Evolutionary conservation across 2,329 filamentous ascomycete genomes (phyloP).

Genomic region (Penicillium sp.): DNA sequence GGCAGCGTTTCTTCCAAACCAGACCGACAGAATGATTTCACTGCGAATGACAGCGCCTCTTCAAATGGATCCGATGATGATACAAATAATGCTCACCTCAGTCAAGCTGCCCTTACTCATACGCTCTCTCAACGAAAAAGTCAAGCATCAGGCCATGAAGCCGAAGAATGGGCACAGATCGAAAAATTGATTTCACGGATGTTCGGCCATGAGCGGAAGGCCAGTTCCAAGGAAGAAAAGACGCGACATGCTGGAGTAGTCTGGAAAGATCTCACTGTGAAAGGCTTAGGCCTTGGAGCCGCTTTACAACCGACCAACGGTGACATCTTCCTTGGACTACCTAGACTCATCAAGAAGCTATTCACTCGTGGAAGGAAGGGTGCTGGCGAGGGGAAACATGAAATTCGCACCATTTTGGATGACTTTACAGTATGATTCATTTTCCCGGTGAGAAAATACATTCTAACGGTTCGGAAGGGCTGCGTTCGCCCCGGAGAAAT

Average conservation of each 20-base stretch:
- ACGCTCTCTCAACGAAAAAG: conserved; percentile 29
- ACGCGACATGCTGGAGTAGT: conserved; percentile 69
- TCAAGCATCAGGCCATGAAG: conserved; percentile 22
- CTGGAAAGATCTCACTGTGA: conserved; percentile 70
- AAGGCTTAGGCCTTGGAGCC: conserved; percentile 67
- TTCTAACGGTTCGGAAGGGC: conserved; percentile 26
- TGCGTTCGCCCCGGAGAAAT: conserved; percentile 43
- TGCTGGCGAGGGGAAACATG: conserved; percentile 39
- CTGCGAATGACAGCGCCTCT: conserved; percentile 10
- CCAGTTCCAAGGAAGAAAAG: conserved; percentile 68
- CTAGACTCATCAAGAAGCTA: conserved; percentile 49
- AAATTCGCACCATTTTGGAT: conserved; percentile 66
- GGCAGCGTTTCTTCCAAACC: conserved; percentile 1
- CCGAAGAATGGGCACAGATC: conserved; percentile 34
- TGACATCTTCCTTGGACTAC: conserved; percentile 55
- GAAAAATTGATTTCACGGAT: conserved; percentile 64
- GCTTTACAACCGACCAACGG: conserved; percentile 58
- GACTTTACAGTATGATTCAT: conserved; percentile 51
- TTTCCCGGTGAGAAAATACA: background rate
- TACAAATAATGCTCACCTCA: conserved; percentile 12
- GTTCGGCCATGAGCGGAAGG: conserved; percentile 66
- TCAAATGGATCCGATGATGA: conserved; percentile 4
- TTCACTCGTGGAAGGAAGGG: conserved; percentile 36
- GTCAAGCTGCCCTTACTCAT: conserved; percentile 8
- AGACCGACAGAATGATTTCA: background rate